Evolutionary conservation across 2,329 filamentous ascomycete species (phyloP).

Genomic region (Talaromyces sp.): DNA sequence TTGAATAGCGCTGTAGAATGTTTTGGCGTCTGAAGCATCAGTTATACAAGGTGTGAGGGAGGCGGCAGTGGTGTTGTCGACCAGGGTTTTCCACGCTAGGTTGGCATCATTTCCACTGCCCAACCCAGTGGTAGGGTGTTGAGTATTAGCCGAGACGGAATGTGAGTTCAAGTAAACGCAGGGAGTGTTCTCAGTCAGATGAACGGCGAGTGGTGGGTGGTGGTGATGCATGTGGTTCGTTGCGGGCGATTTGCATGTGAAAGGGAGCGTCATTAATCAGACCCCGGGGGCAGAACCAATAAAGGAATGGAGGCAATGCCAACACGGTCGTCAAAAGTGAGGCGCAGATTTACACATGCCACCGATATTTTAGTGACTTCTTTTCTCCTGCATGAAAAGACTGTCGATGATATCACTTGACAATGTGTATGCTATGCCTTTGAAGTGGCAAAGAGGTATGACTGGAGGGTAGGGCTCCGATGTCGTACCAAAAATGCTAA

Average conservation of each 20-base stretch:
- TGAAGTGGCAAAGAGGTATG: neutral
- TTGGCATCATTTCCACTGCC: neutral
- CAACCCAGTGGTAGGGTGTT: neutral
- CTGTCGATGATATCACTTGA: neutral
- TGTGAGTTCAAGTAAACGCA: neutral
- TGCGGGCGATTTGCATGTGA: constrained; percentile 1
- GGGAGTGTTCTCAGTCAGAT: neutral
- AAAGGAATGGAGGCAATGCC: neutral
- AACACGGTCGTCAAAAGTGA: neutral
- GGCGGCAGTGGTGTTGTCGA: constrained; percentile 8
- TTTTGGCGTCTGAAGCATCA: constrained; percentile 15
- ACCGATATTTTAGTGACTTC: neutral
- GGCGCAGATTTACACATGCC: neutral
- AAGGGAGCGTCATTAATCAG: neutral
- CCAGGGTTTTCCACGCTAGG: neutral
- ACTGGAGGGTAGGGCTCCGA: neutral
- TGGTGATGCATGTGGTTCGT: neutral
- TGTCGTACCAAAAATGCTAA: neutral
- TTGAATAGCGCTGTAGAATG: constrained; percentile 17
- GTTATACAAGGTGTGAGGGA: constrained; percentile 10
- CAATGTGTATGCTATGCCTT: neutral
- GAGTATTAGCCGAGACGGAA: neutral
- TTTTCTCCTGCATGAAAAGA: neutral
- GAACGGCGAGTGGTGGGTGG: neutral
- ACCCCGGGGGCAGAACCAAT: neutral